phyloP scores from a whole-genome alignment of 768 basidiomycete species.

The Mycena capillaripes region DNA sequence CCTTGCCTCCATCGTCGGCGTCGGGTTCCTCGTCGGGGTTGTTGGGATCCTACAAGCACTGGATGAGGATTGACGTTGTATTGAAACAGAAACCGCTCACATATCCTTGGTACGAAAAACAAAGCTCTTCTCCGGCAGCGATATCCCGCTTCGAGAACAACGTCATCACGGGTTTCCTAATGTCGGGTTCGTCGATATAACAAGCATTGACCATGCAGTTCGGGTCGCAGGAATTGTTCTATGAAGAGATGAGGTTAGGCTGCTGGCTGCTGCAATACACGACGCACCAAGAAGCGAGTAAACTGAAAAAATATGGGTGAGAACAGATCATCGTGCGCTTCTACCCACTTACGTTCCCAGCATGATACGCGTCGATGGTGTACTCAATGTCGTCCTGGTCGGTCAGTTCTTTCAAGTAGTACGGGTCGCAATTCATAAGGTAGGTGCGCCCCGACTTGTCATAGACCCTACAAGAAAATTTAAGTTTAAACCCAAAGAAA shows the following conservation, averaged over 20 bases:
- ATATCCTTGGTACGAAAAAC: conserved; percentile 79
- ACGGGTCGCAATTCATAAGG: conserved; percentile 87
- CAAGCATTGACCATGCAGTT: conserved; percentile 81
- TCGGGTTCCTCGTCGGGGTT: conserved; percentile 3
- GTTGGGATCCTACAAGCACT: conserved; percentile 10
- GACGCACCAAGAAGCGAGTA: conserved; percentile 84
- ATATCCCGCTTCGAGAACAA: conserved; percentile 80
- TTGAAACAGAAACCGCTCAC: conserved; percentile 3
- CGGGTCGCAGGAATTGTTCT: conserved; percentile 96
- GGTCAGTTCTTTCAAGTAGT: conserved; percentile 63
- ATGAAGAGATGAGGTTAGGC: neutral
- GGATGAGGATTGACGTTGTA: neutral
- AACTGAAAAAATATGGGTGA: conserved; percentile 64
- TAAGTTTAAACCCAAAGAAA: conserved; percentile 17
- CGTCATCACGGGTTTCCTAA: conserved; percentile 76
- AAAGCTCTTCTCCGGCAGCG: conserved; percentile 76
- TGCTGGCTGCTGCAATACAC: conserved; percentile 41
- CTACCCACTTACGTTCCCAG: conserved; percentile 75
- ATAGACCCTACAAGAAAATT: conserved; percentile 66
- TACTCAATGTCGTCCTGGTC: conserved; percentile 57
- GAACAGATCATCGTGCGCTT: neutral
- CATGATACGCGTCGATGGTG: conserved; percentile 90
- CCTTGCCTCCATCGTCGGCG: too few species aligned
- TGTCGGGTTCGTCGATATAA: conserved; percentile 84
- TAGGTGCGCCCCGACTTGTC: conserved; percentile 83